A percentile compares a stretch with the other conserved stretches of the same genome.
Evolutionary conservation across 129 eudicot species (phyloP).

Genomic region (Flaveria linearis): DNA sequence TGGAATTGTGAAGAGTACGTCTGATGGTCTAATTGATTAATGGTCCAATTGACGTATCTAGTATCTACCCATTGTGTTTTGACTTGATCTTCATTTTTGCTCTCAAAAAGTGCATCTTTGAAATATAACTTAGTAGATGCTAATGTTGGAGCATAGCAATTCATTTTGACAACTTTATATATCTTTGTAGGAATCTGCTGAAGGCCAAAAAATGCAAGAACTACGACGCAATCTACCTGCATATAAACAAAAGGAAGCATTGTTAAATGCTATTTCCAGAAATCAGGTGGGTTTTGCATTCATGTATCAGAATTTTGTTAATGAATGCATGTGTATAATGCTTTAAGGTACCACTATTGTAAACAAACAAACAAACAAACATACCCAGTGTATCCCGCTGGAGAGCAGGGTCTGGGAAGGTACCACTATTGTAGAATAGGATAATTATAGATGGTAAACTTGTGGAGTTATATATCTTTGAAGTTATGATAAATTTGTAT

Average conservation of each 20-base stretch:
- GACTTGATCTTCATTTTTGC: not conserved
- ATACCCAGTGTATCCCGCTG: no score
- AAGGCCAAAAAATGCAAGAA: constrained; percentile 93
- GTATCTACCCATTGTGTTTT: not conserved
- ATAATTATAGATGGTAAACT: not conserved
- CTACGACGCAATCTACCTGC: constrained; percentile 80
- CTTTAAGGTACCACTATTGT: not conserved
- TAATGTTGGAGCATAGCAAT: not conserved
- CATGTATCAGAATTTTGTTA: not conserved
- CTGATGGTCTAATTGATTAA: not conserved
- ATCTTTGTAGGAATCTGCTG: constrained; percentile 63
- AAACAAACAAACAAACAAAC: no score
- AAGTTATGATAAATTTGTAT: not conserved
- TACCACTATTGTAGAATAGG: not conserved
- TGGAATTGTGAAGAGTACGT: no score
- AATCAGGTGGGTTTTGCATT: constrained; percentile 58
- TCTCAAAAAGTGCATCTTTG: not conserved
- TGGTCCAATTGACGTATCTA: not conserved
- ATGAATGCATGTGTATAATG: not conserved
- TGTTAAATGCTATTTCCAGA: constrained; percentile 57
- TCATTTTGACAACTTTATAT: constrained; percentile 12
- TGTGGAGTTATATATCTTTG: not conserved
- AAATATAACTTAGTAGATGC: constrained; percentile 15
- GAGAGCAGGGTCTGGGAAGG: no score
- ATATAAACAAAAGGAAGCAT: constrained; percentile 71